These are phyloP conservation scores for Scytalidium lignicola DNA, from an alignment of 2,329 filamentous ascomycete genomes.

Conservation along the genomic window DNA sequence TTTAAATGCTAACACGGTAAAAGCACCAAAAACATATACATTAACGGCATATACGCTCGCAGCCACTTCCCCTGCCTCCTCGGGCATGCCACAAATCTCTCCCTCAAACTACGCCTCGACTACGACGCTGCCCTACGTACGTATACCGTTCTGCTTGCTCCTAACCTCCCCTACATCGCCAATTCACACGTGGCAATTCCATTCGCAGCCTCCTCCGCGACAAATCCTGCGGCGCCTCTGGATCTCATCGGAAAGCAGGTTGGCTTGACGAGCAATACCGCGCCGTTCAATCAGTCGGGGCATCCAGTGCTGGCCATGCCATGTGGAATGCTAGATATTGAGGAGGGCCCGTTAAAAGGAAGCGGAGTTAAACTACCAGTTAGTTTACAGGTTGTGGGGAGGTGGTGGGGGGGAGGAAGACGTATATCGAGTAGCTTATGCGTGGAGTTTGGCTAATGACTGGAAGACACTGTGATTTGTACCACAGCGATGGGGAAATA, in stretches of 20 bases:
- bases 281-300: slow-evolving; percentile 50
- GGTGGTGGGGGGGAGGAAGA: slow-evolving; percentile 43
- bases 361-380: slow-evolving; percentile 34
- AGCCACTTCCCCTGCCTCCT: slow-evolving; percentile 33
- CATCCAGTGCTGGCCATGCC: slow-evolving; percentile 49
- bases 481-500: too few relatives aligned
- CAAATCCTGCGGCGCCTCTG: background rate
- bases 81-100: slow-evolving; percentile 39
- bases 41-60: slow-evolving; percentile 42
- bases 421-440: slow-evolving; percentile 37
- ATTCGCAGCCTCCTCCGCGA: too few relatives aligned
- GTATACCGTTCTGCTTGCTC: slow-evolving; percentile 40
- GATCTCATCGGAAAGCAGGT: slow-evolving; percentile 19
- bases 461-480: slow-evolving; percentile 30
- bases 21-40: slow-evolving; percentile 43
- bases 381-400: slow-evolving; percentile 49
- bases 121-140: slow-evolving; percentile 35
- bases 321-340: slow-evolving; percentile 38
- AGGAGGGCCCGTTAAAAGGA: slow-evolving; percentile 22
- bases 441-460: slow-evolving; percentile 39
- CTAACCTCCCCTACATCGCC: slow-evolving; percentile 27
- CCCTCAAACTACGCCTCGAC: slow-evolving; percentile 36
- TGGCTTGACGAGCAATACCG: slow-evolving; percentile 49
- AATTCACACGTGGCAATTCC: background rate
- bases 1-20: too few relatives aligned